Evolutionary conservation across 2,329 filamentous ascomycete species (phyloP).

Genomic region (Cladobotryum mycophilum): DNA sequence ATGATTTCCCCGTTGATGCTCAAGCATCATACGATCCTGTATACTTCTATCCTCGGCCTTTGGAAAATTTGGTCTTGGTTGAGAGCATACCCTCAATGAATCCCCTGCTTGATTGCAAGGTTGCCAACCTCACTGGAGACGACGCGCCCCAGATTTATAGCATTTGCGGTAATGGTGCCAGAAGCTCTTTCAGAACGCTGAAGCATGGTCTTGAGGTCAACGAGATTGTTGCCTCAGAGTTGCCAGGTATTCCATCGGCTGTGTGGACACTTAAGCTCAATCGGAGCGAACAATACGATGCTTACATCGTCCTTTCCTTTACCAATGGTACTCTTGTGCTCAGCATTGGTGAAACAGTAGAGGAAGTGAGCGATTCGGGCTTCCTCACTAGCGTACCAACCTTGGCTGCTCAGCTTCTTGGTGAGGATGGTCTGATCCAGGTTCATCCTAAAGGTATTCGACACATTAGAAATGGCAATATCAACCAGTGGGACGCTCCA

Average conservation of each 20-base stretch:
- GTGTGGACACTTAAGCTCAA: slow-evolving; percentile 95
- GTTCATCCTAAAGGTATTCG: slow-evolving; percentile 95
- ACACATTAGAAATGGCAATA: slow-evolving; percentile 70
- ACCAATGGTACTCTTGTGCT: slow-evolving; percentile 84
- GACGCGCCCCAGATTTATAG: slow-evolving; percentile 97
- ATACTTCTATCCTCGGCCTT: slow-evolving; percentile 75
- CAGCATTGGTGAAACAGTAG: slow-evolving; percentile 93
- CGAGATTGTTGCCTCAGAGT: slow-evolving; percentile 89
- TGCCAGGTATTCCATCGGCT: slow-evolving; percentile 80
- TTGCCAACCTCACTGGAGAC: slow-evolving; percentile 84
- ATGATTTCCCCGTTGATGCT: slow-evolving; percentile 72
- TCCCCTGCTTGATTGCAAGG: slow-evolving; percentile 83
- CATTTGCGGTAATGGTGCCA: slow-evolving; percentile 79
- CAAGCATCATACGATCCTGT: slow-evolving; percentile 65
- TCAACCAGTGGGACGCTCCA: slow-evolving; percentile 91
- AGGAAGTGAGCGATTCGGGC: slow-evolving; percentile 89
- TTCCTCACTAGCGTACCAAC: slow-evolving; percentile 87
- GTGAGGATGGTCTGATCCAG: slow-evolving; percentile 86
- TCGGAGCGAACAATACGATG: slow-evolving; percentile 76
- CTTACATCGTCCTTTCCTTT: slow-evolving; percentile 93
- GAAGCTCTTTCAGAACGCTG: slow-evolving; percentile 84
- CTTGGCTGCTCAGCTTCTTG: slow-evolving; percentile 86
- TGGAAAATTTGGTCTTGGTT: slow-evolving; percentile 77
- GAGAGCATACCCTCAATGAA: slow-evolving; percentile 86
- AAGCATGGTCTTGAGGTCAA: slow-evolving; percentile 91